Evolutionary conservation across 495 filamentous ascomycete species (phyloP).

Genomic region (Aspergillus carlsbadensis): DNA sequence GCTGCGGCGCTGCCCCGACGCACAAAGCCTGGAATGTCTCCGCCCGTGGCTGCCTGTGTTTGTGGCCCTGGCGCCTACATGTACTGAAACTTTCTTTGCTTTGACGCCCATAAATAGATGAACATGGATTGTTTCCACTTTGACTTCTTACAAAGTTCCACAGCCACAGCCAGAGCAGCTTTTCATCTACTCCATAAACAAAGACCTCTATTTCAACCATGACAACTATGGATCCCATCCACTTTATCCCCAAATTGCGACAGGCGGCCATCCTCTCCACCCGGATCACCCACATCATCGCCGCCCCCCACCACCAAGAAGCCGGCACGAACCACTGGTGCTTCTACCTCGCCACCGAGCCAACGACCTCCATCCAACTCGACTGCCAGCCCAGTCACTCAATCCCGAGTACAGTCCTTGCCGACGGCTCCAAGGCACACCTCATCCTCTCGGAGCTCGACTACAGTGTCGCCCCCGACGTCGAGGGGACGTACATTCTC

Average conservation of each 20-base stretch:
- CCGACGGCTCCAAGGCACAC: constrained; percentile 11
- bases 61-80: too few species aligned
- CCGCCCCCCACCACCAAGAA: not conserved
- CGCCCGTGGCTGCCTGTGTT: too few species aligned
- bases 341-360: constrained; percentile 12
- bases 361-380: not conserved
- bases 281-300: constrained; percentile 1
- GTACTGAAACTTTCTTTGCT: too few species aligned
- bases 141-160: too few species aligned
- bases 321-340: constrained; percentile 18
- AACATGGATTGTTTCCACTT: too few species aligned
- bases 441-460: constrained; percentile 14
- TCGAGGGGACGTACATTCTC: constrained; percentile 8
- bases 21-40: too few species aligned
- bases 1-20: too few species aligned
- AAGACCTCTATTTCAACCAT: too few species aligned
- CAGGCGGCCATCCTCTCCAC: constrained; percentile 12
- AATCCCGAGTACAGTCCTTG: constrained; percentile 9
- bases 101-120: too few species aligned
- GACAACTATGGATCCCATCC: constrained; percentile 8
- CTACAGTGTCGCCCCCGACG: not conserved
- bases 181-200: too few species aligned
- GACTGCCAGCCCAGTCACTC: constrained; percentile 12
- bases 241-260: constrained; percentile 12
- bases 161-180: too few species aligned